Base-by-base conservation (phyloP, 2,329 filamentous ascomycete species). In the Fusarium nelsonii region DNA sequence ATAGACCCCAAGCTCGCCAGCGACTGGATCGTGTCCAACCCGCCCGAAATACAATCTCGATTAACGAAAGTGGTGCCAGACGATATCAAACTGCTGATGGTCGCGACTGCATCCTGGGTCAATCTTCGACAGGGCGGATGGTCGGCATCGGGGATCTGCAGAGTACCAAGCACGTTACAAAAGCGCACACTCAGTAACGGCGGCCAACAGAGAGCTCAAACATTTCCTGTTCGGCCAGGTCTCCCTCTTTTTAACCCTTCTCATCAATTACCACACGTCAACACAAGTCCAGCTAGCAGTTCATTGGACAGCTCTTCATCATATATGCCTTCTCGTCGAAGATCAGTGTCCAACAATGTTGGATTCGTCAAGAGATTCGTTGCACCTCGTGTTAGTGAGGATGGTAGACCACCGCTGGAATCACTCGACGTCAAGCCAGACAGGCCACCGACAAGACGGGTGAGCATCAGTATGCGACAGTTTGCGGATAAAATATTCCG, bases 61-160 rank as follows among this genome's bases (percentile, higher is more conserved):
- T 54, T 70, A 33, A 78, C 76, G 4, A 67, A 74, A 28, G 51
- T 63, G 6, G 79, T 81, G 4, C 71, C 74, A 2, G 73, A 77
- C 28, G 75, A 78, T 28, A 71, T 79, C 33, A 81, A 79, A 52
- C 65, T 73, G 18, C 57, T 81, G 28, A 81, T 81, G 79, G 71
- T 79, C 28, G 78, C 76, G 16, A 81, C 79, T 14, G 78, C 79
- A 7, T 77, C 77, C 12, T 81, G 79, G 79, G 72, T 81, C 46
- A 76, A 76, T 45, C 75, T 81, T 20, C 71, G 78, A 30, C 77
- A 80, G 40, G 74, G 73, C 26, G 79, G 77, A 23, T 80, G 78
- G 78, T 77, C 78, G n/a, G 71, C 66, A 4, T 73, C 73, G 5
- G 76, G 72, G 15, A 74, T 74, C 14, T 76, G 75, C 23, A 78